phyloP scores from a whole-genome alignment of 2,329 filamentous ascomycete species.

The Sphaceloma murrayae region DNA sequence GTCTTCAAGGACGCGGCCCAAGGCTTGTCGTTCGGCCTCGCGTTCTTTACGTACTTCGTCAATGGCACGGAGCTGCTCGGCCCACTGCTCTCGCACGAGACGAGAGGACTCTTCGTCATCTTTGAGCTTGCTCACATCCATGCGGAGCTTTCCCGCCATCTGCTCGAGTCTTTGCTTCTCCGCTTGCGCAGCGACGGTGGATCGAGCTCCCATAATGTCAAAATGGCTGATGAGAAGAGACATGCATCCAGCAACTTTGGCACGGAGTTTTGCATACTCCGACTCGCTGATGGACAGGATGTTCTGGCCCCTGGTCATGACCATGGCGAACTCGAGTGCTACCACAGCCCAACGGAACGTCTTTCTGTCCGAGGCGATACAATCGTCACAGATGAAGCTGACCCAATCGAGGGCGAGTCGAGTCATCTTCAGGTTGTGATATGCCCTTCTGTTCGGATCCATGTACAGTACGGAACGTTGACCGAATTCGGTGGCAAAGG shows the following conservation, averaged over 20 bases:
- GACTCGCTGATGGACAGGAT: constrained; percentile 83
- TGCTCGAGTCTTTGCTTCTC: constrained; percentile 84
- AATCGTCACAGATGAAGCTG: constrained; percentile 95
- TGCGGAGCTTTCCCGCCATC: constrained; percentile 61
- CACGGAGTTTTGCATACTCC: constrained; percentile 72
- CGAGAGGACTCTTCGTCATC: constrained; percentile 79
- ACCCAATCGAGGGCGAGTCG: constrained; percentile 94
- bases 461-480: constrained; percentile 90
- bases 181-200: constrained; percentile 83
- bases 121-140: constrained; percentile 63
- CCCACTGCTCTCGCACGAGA: constrained; percentile 64
- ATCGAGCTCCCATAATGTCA: constrained; percentile 95
- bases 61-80: constrained; percentile 62
- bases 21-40: constrained; percentile 73
- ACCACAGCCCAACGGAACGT: constrained; percentile 97
- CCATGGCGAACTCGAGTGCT: constrained; percentile 92
- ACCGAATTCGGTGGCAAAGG: constrained; percentile 97
- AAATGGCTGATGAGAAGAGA: constrained; percentile 95
- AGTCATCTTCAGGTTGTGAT: constrained; percentile 94
- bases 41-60: constrained; percentile 70
- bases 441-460: constrained; percentile 86
- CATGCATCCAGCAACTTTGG: constrained; percentile 95
- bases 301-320: constrained; percentile 87
- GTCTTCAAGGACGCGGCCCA: constrained; percentile 85
- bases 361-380: constrained; percentile 82